Evolutionary conservation across 2,329 filamentous ascomycete species (phyloP).

Genomic region (Trichoderma oligosporum): DNA sequence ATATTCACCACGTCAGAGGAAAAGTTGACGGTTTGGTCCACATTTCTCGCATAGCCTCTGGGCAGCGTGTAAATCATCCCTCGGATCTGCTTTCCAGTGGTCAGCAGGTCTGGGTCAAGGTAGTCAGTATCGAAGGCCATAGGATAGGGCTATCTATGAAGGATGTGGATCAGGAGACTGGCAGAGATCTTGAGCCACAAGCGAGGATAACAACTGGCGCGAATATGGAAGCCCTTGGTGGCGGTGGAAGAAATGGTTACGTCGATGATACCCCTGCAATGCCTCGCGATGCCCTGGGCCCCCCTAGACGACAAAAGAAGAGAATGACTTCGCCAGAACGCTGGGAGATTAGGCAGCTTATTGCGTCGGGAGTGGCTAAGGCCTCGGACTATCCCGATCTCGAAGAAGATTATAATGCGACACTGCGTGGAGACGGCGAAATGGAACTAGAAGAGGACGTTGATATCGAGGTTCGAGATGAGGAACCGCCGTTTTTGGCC

Average conservation of each 20-base stretch:
- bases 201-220: constrained; percentile 80
- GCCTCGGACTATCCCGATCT: constrained; percentile 92
- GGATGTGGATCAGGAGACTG: constrained; percentile 87
- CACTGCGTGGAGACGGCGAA: constrained; percentile 77
- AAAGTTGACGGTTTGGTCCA: constrained; percentile 93
- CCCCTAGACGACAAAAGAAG: constrained; percentile 67
- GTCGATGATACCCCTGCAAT: constrained; percentile 39
- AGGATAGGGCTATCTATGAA: constrained; percentile 93
- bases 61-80: constrained; percentile 84
- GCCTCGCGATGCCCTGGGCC: constrained; percentile 39
- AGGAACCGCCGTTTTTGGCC: constrained; percentile 92
- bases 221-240: constrained; percentile 79
- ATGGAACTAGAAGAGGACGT: constrained; percentile 95
- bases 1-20: constrained; percentile 78
- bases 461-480: constrained; percentile 93
- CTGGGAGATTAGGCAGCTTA: constrained; percentile 96
- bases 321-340: constrained; percentile 93
- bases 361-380: constrained; percentile 89
- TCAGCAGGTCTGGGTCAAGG: constrained; percentile 88
- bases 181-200: constrained; percentile 76
- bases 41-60: constrained; percentile 81
- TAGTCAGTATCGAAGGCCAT: constrained; percentile 77
- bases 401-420: constrained; percentile 88
- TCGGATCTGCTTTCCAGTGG: constrained; percentile 78
- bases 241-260: constrained; percentile 55